Conservation (phyloP, 495 filamentous ascomycete species). For the Aspergillus panamensis region DNA sequence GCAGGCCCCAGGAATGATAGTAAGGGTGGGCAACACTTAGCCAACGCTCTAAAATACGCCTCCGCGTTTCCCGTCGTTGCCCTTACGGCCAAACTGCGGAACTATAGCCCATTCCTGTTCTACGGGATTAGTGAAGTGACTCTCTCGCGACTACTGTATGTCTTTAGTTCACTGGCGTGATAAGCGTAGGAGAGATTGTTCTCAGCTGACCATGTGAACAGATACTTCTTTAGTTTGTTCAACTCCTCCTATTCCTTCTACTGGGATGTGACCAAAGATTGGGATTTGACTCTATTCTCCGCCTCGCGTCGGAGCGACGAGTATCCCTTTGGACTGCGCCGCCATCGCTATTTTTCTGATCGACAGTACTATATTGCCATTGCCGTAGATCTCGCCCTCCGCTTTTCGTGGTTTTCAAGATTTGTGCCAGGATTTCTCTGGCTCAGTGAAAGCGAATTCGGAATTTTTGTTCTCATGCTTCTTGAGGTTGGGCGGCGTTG, state of each 20-base stretch:
- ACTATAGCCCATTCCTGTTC: slow-evolving; percentile 52
- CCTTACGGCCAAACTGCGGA: slow-evolving; percentile 68
- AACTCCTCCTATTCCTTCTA: slow-evolving; percentile 94
- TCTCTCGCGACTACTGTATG: slow-evolving; percentile 56
- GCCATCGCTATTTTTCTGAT: slow-evolving; percentile 63
- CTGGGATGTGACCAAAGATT: slow-evolving; percentile 96
- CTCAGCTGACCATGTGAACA: slow-evolving; percentile 20
- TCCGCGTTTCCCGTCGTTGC: slow-evolving; percentile 90
- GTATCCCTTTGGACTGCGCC: slow-evolving; percentile 74
- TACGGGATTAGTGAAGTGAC: slow-evolving; percentile 54
- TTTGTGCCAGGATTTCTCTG: slow-evolving; percentile 74
- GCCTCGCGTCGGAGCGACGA: slow-evolving; percentile 47
- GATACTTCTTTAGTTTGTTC: slow-evolving; percentile 60
- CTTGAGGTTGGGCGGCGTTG: slow-evolving; percentile 83
- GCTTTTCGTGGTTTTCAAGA: slow-evolving; percentile 88
- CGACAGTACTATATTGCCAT: slow-evolving; percentile 82
- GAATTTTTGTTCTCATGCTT: slow-evolving; percentile 81
- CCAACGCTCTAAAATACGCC: slow-evolving; percentile 90
- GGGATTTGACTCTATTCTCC: slow-evolving; percentile 86
- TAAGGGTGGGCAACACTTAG: slow-evolving; percentile 78
- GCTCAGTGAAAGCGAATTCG: slow-evolving; percentile 78
- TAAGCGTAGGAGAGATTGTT: not conserved
- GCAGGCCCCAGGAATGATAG: slow-evolving; percentile 45
- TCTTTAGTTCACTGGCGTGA: not conserved
- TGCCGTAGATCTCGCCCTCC: slow-evolving; percentile 68